Conservation (phyloP, 495 filamentous ascomycete species). For the Letharia columbiana region DNA sequence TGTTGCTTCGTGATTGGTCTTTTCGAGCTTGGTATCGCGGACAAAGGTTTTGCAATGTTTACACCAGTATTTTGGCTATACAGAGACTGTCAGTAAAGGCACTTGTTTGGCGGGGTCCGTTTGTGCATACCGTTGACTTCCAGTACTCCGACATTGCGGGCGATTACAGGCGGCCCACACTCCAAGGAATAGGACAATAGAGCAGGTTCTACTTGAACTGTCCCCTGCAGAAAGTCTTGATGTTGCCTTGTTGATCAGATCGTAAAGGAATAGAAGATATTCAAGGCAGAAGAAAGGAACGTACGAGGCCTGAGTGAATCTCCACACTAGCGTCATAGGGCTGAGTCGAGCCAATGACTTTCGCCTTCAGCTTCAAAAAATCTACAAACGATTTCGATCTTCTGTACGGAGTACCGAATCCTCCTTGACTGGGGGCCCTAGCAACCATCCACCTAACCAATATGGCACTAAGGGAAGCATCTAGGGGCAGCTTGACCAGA, state of each 20-base stretch:
- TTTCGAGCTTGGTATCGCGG: constrained; percentile 83
- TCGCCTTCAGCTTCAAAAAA: neutral
- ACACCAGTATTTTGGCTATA: constrained; percentile 84
- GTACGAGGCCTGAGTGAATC: neutral
- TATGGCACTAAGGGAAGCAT: constrained; percentile 7
- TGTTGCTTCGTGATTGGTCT: constrained; percentile 83
- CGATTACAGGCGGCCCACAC: neutral
- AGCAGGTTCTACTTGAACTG: neutral
- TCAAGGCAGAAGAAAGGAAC: neutral
- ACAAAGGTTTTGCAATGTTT: constrained; percentile 92
- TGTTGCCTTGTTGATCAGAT: neutral
- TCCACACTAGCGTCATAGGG: constrained; percentile 5
- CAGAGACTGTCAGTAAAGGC: constrained; percentile 19
- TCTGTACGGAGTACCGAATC: neutral
- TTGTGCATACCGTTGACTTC: constrained; percentile 73
- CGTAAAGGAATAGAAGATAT: neutral
- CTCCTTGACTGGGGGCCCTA: neutral
- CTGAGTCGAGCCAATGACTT: neutral
- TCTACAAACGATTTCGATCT: neutral
- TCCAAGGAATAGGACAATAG: neutral
- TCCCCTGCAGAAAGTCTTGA: neutral
- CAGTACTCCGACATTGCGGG: constrained; percentile 79
- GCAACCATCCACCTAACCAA: neutral
- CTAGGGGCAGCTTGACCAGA: constrained; percentile 3
- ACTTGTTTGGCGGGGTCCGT: neutral